Evolutionary conservation across 2,329 filamentous ascomycete species (phyloP).

Genomic region (Nothopassalora personata): DNA sequence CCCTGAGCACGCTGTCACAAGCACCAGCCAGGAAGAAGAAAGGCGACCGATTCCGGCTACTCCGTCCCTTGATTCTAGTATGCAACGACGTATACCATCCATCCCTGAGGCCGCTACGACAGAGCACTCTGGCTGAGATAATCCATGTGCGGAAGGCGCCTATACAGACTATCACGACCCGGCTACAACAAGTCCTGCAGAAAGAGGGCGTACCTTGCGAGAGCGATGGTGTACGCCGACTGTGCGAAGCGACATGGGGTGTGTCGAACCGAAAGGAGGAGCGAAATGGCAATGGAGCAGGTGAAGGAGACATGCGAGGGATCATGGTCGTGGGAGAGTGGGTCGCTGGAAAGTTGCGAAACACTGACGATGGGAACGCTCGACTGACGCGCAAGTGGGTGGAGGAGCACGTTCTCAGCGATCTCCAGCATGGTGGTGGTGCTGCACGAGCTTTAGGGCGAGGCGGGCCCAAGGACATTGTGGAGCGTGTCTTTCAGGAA

Average conservation of each 20-base stretch:
- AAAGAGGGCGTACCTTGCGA: constrained; percentile 87
- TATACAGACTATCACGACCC: constrained; percentile 74
- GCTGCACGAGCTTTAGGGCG: constrained; percentile 66
- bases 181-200: constrained; percentile 78
- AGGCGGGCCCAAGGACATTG: constrained; percentile 68
- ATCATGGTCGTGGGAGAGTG: constrained; percentile 84
- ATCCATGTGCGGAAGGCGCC: constrained; percentile 87
- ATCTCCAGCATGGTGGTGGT: constrained; percentile 65
- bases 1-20: constrained; percentile 32
- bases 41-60: constrained; percentile 77
- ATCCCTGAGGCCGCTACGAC: constrained; percentile 77
- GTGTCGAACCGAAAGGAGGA: constrained; percentile 66
- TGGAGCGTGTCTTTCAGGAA: constrained; percentile 71
- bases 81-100: constrained; percentile 97
- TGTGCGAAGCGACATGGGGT: constrained; percentile 80
- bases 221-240: constrained; percentile 76
- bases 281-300: constrained; percentile 48
- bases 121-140: constrained; percentile 78
- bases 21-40: constrained; percentile 55
- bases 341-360: constrained; percentile 67
- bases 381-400: constrained; percentile 70
- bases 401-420: constrained; percentile 63
- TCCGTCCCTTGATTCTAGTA: constrained; percentile 85
- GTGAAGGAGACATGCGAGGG: constrained; percentile 70
- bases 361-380: constrained; percentile 36